Base-by-base conservation (phyloP, 805 yeast genomes). In the Barnettozyma salicaria region DNA sequence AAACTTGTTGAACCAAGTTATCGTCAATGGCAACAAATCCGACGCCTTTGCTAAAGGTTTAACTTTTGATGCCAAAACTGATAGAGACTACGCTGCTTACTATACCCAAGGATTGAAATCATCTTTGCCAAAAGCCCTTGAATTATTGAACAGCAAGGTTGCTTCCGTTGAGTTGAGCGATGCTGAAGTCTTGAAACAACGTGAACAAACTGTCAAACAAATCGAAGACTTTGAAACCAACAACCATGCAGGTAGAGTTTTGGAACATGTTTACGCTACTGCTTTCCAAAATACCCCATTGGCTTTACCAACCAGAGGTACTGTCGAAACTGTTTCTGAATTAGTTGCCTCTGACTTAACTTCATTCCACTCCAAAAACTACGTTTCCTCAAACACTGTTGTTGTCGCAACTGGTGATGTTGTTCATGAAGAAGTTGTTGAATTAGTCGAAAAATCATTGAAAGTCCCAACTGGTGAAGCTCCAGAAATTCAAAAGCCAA, bases 271-370 rank as follows among this genome's bases (percentile, higher is more conserved):
- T 68, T 76, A 78, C 56, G 75, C 89, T 43, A 74, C 89, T 44
- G 95, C 94, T 39, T 84, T 78, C 81, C 95, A 84, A 67, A 86
- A 87, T 56, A 78, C 86, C 55, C 78, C 92, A 21, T 68, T 84
- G 49, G 82, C 81, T 37, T 68, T 84, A 58, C 92, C 95, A 61
- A 69, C 74, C 28, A 68, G 72, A 54, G 95, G 95, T 71, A 82
- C 86, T 47, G 50, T 67, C 25, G 92, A 82, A 45, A 68, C 85
- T 33, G 51, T 84, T 30, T 61, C 67, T 22, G 72, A 70, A 42
- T 67, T 84, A 57, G 77, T 76, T 47, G 45, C 69, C 32, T 61
- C 65, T 53, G 95, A 84, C 62, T 56, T 82, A 42, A 54, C 62
- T 42, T 61, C 71, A 41, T 80, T 78, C 59, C 67, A 74, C 53